These are phyloP conservation scores for Paecilomyces fulvus DNA, from an alignment of 2,329 filamentous ascomycete genomes.

Conservation along the genomic window DNA sequence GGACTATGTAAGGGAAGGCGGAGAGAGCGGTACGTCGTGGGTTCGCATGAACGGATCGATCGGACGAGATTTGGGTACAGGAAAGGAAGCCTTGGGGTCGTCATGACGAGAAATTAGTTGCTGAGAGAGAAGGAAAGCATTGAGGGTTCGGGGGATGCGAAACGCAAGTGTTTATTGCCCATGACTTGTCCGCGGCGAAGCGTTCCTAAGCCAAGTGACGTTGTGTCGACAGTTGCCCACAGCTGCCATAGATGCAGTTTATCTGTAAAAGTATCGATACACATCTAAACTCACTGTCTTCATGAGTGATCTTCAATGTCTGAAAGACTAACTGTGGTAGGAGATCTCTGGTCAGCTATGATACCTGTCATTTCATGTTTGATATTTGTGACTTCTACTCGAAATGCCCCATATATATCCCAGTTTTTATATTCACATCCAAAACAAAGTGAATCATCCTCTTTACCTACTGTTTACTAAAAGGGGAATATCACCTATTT, in stretches of 20 bases:
- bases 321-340: no score
- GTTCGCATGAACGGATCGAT: constrained; percentile 42
- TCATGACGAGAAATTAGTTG: constrained; percentile 40
- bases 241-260: not conserved
- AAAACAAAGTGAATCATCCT: no score
- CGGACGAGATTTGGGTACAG: constrained; percentile 61
- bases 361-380: no score
- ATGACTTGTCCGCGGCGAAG: constrained; percentile 16
- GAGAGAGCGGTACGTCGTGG: constrained; percentile 34
- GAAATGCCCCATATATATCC: no score
- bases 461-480: no score
- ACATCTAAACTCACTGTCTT: no score
- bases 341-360: no score
- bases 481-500: no score
- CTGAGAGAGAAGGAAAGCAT: not conserved
- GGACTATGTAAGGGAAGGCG: constrained; percentile 23
- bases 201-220: constrained; percentile 11
- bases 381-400: no score
- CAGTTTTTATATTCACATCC: no score
- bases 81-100: constrained; percentile 55
- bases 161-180: constrained; percentile 7
- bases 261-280: no score
- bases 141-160: constrained; percentile 2
- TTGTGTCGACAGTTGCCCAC: constrained; percentile 9
- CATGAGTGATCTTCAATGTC: no score